Conservation (phyloP, 2,329 filamentous ascomycete species). For the Apiospora kogelbergensis region DNA sequence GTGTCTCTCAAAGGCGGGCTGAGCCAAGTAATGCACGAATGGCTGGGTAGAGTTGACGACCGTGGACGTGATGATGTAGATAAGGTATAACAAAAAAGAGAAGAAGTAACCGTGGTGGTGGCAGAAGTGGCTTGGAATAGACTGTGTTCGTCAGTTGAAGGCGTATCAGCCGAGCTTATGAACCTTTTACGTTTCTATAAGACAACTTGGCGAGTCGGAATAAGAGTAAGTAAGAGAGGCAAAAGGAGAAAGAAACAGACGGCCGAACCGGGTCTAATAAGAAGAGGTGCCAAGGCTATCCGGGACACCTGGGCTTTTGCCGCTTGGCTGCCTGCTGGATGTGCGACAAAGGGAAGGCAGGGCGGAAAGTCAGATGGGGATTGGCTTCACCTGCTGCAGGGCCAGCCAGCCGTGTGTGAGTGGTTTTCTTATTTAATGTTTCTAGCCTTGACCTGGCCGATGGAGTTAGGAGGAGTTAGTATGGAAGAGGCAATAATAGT, state of each 20-base stretch:
- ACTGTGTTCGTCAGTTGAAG: background rate
- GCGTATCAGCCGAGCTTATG: background rate
- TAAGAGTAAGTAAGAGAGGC: background rate
- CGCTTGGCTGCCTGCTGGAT: conserved; percentile 10
- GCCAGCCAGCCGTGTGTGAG: background rate
- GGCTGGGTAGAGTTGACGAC: background rate
- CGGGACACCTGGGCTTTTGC: conserved; percentile 1
- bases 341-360: conserved; percentile 7
- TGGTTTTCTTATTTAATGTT: background rate
- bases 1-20: background rate
- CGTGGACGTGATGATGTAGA: background rate
- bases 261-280: background rate
- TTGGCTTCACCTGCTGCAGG: conserved; percentile 6
- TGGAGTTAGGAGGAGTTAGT: background rate
- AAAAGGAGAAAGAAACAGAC: background rate
- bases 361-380: conserved; percentile 9
- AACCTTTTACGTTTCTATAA: background rate
- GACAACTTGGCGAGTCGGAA: background rate
- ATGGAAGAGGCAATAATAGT: background rate
- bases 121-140: background rate
- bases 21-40: background rate
- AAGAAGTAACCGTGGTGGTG: background rate
- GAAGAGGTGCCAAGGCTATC: background rate
- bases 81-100: background rate
- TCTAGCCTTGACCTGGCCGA: background rate